Evolutionary conservation across 73 alveolate genomes (phyloP), one percentile per base, ranked within the genome.

Genomic region (Paramecium primaurelia): DNA sequence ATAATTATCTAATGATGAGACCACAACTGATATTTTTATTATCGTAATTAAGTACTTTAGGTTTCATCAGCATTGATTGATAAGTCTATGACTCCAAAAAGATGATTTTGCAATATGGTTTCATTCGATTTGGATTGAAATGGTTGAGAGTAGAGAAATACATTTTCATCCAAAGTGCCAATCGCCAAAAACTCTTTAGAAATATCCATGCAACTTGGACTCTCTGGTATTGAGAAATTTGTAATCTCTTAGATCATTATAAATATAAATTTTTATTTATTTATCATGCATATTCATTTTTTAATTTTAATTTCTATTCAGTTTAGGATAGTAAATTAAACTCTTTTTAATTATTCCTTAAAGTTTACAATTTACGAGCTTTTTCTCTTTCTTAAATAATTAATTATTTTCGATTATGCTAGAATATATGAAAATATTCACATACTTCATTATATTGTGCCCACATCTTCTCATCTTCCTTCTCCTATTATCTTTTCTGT

Each of bases 401-500:
- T 47, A 11, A 47, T 16, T 10, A 14, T 47, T 47, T 47, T 47
- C 22, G 11, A 47, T 47, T 47, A 14, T 38, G 47, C 47, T 38
- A 38, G 0, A 38, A 38, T 38, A 38, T 8, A 38, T 38, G 2
- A 7, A 7, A 7, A 8, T 6, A 38, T 38, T 38, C 11, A 38
- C 11, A 38, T 38, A 8, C 47, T 49, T 87, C 16, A 6, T 14
- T 47, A 47, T 16, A 14, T 47, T 3, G 8, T 47, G 97, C 93
- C 95, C 95, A 94, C 86, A 93, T 86, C 59, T 92, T 92, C 37
- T 94, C 96, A 36, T 92, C 94, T 22, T 95, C 97, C 68, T 22
- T 22, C 25, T 64, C 47, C 18, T 18, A 64, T 22, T 20, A 6
- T 4, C 1, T 26, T 64, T 64, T 22, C 18, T 26, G 10, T 20